Conservation (phyloP, 805 yeast genomes). For the Saccharomyces paradoxus region DNA sequence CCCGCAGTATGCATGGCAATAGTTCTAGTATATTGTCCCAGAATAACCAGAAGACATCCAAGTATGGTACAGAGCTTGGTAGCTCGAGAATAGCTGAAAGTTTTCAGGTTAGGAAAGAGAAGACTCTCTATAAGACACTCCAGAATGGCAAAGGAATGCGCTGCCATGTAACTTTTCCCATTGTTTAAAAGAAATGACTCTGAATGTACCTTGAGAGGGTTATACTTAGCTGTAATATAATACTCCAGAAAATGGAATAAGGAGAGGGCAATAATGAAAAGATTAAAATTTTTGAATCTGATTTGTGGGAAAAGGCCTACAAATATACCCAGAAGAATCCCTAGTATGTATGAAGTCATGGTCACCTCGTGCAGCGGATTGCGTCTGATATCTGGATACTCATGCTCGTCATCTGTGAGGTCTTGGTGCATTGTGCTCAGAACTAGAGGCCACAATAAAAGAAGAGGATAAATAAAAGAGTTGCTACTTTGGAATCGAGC, state of each 20-base stretch:
- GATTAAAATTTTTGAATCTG: slow-evolving; percentile 30
- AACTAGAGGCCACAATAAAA: not conserved
- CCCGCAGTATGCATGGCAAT: slow-evolving; percentile 85
- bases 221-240: slow-evolving; percentile 67
- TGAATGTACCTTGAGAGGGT: slow-evolving; percentile 53
- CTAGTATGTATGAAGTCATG: slow-evolving; percentile 38
- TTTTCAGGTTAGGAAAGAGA: slow-evolving; percentile 35
- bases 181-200: slow-evolving; percentile 65
- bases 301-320: slow-evolving; percentile 25
- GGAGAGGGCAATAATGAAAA: slow-evolving; percentile 47
- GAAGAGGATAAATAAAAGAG: not conserved
- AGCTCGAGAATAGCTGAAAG: slow-evolving; percentile 1
- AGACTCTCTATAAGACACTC: slow-evolving; percentile 42
- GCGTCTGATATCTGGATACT: slow-evolving; percentile 29
- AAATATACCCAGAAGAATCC: slow-evolving; percentile 36
- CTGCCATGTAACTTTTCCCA: slow-evolving; percentile 48
- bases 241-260: slow-evolving; percentile 79
- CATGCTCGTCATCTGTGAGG: slow-evolving; percentile 6
- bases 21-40: slow-evolving; percentile 66
- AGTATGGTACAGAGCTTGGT: slow-evolving; percentile 16
- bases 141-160: slow-evolving; percentile 46
- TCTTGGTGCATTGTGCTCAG: slow-evolving; percentile 1
- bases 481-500: not conserved
- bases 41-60: slow-evolving; percentile 41
- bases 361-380: slow-evolving; percentile 40